Evolutionary conservation across 2,329 filamentous ascomycete genomes (phyloP), one percentile per base, ranked within the genome.

Genomic region (Fusarium guadeloupense): DNA sequence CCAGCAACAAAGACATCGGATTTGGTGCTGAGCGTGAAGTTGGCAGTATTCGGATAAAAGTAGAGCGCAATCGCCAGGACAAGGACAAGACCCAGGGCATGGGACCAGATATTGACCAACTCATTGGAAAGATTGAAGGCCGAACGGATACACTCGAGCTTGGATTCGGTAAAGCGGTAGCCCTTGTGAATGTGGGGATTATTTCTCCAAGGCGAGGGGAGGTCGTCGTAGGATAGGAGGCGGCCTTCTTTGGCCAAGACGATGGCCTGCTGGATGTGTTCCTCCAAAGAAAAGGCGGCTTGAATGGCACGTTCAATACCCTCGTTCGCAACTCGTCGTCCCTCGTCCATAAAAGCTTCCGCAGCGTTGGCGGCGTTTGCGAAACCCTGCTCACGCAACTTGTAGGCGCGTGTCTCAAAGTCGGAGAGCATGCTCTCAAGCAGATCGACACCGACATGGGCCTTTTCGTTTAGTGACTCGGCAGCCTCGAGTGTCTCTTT

Each of bases 61-160:
- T 97, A 97, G 68, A 99, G 94, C 52, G 95, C 95, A 37, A 98
- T 84, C 12, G 92, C 82, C 31, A 98, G 83, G 40, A 99, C 91
- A 60, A 97, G 82, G 26, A 98, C 72, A n/a, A 98, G 83, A 16
- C 95, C 95, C 25, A 99, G 84, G 12, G 90, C 86, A 74, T 99
- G 95, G 3, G 93, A 94, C 95, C 95, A 99, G 72, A 99, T 99
- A 77, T 99, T 99, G 80, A 98, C 89, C 34, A 90, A 85, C 78
- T 99, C 95, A 77, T 99, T 99, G 63, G 92, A 96, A 54, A 95
- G 80, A 61, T 86, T 84, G 71, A 97, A 93, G 60, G 92, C 87
- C 19, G 93, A 97, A 45, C 86, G 85, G 45, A 98, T 81, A 74
- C 94, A 98, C 67, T 94, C 94, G 51, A 94, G 80, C 75, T 96